Percentiles rank a stretch among this genome's conserved stretches.
These are phyloP conservation scores for Globisporangium carolinianum DNA, from an alignment of 352 stramenopile genomes.

Conservation along the genomic window DNA sequence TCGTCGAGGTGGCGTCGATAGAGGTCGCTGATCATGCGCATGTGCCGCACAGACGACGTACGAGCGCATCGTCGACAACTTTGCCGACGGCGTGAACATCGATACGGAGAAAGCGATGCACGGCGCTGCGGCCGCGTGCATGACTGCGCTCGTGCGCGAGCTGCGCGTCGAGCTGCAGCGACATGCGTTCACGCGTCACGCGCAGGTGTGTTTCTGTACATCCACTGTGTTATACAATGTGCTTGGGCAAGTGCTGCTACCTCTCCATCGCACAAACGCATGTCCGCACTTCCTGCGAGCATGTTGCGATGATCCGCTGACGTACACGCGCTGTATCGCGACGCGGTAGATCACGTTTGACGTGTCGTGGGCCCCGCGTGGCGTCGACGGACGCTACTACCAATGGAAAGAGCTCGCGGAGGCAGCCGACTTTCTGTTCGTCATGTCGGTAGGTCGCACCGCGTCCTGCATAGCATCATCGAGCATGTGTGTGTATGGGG, in stretches of 20 bases:
- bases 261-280: too few species aligned
- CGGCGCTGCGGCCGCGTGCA: conserved; percentile 32
- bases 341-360: conserved; percentile 66
- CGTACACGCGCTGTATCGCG: too few species aligned
- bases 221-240: too few species aligned
- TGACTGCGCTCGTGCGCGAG: conserved; percentile 49
- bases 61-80: conserved; percentile 51
- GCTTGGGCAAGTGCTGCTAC: too few species aligned
- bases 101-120: conserved; percentile 71
- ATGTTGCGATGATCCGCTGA: too few species aligned
- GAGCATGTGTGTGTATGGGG: too few species aligned
- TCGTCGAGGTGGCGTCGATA: too few species aligned
- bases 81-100: conserved; percentile 79
- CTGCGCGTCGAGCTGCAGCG: conserved; percentile 46
- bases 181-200: conserved; percentile 47
- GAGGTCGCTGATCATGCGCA: too few species aligned
- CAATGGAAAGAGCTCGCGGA: conserved; percentile 64
- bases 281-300: too few species aligned
- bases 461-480: too few species aligned
- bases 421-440: conserved; percentile 79
- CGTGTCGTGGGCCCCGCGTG: conserved; percentile 68
- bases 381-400: conserved; percentile 81
- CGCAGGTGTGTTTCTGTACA: conserved; percentile 10
- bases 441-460: conserved; percentile 70
- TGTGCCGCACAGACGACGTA: conserved; percentile 29